phyloP scores from a whole-genome alignment of 805 yeast genomes.

The Candida pseudoglaebosa region DNA sequence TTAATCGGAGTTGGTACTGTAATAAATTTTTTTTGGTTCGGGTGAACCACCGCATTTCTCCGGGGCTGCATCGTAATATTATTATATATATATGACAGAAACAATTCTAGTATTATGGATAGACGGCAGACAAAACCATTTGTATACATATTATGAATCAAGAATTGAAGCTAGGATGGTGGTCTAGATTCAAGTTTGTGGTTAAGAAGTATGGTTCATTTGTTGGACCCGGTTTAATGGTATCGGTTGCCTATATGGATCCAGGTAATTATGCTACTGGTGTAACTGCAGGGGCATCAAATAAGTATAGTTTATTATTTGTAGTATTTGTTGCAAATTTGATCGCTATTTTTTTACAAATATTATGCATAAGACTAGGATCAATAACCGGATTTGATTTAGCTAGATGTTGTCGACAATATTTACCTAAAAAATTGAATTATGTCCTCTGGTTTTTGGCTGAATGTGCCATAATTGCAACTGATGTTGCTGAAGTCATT shows the following conservation, averaged over 20 bases:
- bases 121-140: too few relatives aligned
- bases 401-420: constrained; percentile 40
- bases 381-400: constrained; percentile 48
- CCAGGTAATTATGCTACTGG: constrained; percentile 53
- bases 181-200: neutral
- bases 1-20: too few relatives aligned
- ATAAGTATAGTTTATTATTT: constrained; percentile 39
- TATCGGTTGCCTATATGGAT: constrained; percentile 49
- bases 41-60: too few relatives aligned
- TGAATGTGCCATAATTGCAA: constrained; percentile 47
- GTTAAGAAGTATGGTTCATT: constrained; percentile 31
- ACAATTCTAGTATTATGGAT: too few relatives aligned
- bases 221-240: constrained; percentile 48
- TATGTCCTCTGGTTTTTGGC: constrained; percentile 37
- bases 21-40: too few relatives aligned
- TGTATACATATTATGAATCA: too few relatives aligned
- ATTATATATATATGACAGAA: too few relatives aligned
- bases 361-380: constrained; percentile 43
- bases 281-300: constrained; percentile 44
- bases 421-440: constrained; percentile 39
- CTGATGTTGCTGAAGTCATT: constrained; percentile 52
- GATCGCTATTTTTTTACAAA: constrained; percentile 45
- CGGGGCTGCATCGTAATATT: too few relatives aligned
- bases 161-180: neutral
- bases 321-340: constrained; percentile 40